Base-by-base conservation (phyloP, 192 early-diverging fungal species). In the Gigaspora rosea region DNA sequence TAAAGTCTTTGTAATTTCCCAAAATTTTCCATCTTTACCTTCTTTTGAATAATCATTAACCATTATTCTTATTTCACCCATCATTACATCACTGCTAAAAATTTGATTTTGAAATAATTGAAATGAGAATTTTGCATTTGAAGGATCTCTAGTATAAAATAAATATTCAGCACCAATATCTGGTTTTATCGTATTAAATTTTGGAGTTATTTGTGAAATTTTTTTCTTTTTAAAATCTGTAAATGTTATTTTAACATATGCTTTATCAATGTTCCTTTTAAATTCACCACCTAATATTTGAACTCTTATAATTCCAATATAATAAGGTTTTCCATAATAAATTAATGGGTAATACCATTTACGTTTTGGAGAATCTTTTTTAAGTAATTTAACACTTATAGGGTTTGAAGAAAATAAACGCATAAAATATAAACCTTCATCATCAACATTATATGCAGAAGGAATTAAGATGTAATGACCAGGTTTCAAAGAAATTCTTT, bases 381-480 rank as follows among this genome's bases (percentile, higher is more conserved):
- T 46, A 27, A 75, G 13, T 51, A 20, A n/a, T 4, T 8, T 65
- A 1, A 64, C 27, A n/a, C 13, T 20, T 51, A 75, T n/a, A n/a
- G n/a, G 18, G 16, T 74, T 50, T 0, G 50, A 54, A n/a, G 73
- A 79, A 48, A 81, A 76, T 6, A 85, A 35, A 18, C 84, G 51
- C 8, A 86, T 18, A 46, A 86, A 71, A 64, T 79, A 86, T 33
- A 62, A 50, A 2, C 85, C 85, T 54, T 86, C 85, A 33, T 78
- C 47, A 12, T 69, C 78, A 10, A 63, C 2, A 18, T 81, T 58
- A 59, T 80, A 84, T 13, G 84, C 84, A 10, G 84, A 80, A 18
- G 84, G 85, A 50, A 86, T 77, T 8, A 81, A 49, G 33, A 86
- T 78, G 35, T 86, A 85, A 18, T 79, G 82, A 11, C 84, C 84